Evolutionary conservation across 179 eudicot species (phyloP), one percentile per base, ranked within the genome.

Genomic region (Nepenthes alata): DNA sequence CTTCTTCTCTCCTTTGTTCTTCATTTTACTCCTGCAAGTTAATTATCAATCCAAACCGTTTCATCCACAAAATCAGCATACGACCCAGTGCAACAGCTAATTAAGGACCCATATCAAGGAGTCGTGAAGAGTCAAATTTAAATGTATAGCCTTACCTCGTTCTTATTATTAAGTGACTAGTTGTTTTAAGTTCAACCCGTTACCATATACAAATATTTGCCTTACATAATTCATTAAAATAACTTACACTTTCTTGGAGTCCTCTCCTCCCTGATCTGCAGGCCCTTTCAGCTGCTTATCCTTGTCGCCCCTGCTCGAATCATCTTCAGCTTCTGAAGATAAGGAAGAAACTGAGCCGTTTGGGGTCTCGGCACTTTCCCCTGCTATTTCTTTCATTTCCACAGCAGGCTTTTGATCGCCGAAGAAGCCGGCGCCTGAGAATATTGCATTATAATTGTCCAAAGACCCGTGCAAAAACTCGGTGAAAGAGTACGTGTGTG

Each of bases 1-100:
- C 80, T 81, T 85, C 77, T 85, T 88, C 68, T 75, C 86, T 13
- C 71, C 80, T 54, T 83, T 83, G 75, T 88, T 88, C 72, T 80
- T 81, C 37, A 65, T 63, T 60, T 74, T 80, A 16, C 57, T 82
- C 69, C 83, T 76, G 57, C 51, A 41, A 60, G 12, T 35, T 36
- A 25, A 25, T 25, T 25, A 25, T 25, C 25, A 25, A 25, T 25
- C 25, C 25, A 25, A 25, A 25, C 25, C 25, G 25, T 25, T 25
- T 25, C 25, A 25, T 25, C 25, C 25, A 25, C 25, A 25, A 25
- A 25, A 25, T 25, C 25, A 25, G 25, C 25, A 25, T 25, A 0
- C 25, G 25, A 25, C 25, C 25, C 25, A 25, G 25, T 25, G 25
- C 25, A 25, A 25, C 25, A 25, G 25, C 25, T 25, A 25, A 25